Conservation (phyloP, 139 green algal genomes). For the Desmodesmus armatus region DNA sequence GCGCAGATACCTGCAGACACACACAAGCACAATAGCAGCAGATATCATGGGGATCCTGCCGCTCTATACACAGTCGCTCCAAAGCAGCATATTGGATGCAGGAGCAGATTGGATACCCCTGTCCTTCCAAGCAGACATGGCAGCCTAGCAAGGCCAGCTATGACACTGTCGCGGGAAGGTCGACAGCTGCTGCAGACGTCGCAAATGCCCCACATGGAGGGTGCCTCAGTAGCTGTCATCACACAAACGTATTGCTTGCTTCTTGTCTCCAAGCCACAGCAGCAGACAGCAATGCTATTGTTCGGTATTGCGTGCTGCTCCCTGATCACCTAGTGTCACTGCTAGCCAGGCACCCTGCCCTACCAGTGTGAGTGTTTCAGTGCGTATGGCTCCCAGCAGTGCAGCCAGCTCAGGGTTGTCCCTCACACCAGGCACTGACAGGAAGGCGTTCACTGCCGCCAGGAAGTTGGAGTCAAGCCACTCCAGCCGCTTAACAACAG, state of each 20-base stretch:
- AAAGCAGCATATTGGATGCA: too few relatives aligned
- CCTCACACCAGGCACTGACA: conserved; percentile 8
- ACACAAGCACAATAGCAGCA: background rate
- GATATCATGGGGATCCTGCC: too few relatives aligned
- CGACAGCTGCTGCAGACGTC: too few relatives aligned
- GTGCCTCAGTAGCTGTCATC: too few relatives aligned
- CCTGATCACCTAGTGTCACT: background rate
- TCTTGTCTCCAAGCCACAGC: background rate
- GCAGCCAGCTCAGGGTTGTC: conserved; percentile 30
- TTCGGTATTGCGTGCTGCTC: background rate
- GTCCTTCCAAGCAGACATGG: too few relatives aligned
- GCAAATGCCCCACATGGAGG: too few relatives aligned
- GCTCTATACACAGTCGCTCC: too few relatives aligned
- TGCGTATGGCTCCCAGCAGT: conserved; percentile 45
- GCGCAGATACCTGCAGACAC: conserved; percentile 40
- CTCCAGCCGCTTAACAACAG: conserved; percentile 64
- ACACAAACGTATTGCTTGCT: background rate
- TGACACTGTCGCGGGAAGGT: too few relatives aligned
- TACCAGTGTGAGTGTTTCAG: conserved; percentile 62
- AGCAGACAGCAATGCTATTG: background rate
- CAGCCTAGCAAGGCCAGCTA: too few relatives aligned
- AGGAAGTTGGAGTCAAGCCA: conserved; percentile 72
- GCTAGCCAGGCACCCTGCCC: background rate
- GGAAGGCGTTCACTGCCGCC: conserved; percentile 59
- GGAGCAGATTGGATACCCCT: too few relatives aligned